These are phyloP conservation scores for Pyrenophora seminiperda DNA, from an alignment of 2,329 filamentous ascomycete species.

Conservation along the genomic window DNA sequence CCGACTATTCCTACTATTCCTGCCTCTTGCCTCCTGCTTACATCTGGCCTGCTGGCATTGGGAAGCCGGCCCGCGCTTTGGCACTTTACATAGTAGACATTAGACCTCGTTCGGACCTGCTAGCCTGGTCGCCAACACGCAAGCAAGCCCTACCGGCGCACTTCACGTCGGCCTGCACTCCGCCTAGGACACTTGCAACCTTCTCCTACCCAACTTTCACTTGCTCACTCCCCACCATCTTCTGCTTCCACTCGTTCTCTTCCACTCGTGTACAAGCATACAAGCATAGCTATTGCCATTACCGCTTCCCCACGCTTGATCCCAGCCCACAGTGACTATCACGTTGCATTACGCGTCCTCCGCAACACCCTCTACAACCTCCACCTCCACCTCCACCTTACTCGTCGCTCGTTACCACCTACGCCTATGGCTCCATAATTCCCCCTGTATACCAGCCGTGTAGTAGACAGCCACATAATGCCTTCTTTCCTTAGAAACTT, in stretches of 20 bases:
- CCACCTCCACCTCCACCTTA: constrained; percentile 14
- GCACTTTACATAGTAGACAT: no score
- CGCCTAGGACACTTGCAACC: neutral
- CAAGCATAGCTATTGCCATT: constrained; percentile 25
- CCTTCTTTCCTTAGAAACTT: constrained; percentile 75
- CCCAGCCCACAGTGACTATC: constrained; percentile 19
- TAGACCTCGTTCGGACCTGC: constrained; percentile 13
- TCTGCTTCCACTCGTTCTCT: constrained; percentile 31
- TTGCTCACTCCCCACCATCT: constrained; percentile 17
- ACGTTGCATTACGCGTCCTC: constrained; percentile 36
- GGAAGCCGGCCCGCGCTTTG: neutral
- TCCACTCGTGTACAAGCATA: constrained; percentile 20
- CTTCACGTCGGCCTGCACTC: constrained; percentile 14
- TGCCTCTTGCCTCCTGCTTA: no score
- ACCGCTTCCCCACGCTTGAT: constrained; percentile 21
- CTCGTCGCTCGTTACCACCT: constrained; percentile 21
- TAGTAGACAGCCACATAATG: constrained; percentile 40
- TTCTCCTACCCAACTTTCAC: constrained; percentile 1
- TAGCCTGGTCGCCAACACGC: constrained; percentile 12
- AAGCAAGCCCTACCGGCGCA: constrained; percentile 15
- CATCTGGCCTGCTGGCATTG: neutral
- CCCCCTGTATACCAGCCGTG: constrained; percentile 11
- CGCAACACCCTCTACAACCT: constrained; percentile 15
- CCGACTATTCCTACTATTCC: neutral
- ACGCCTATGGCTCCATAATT: constrained; percentile 22